Base-by-base conservation (phyloP, 2,329 filamentous ascomycete genomes). In the Alternaria triticimaculans region DNA sequence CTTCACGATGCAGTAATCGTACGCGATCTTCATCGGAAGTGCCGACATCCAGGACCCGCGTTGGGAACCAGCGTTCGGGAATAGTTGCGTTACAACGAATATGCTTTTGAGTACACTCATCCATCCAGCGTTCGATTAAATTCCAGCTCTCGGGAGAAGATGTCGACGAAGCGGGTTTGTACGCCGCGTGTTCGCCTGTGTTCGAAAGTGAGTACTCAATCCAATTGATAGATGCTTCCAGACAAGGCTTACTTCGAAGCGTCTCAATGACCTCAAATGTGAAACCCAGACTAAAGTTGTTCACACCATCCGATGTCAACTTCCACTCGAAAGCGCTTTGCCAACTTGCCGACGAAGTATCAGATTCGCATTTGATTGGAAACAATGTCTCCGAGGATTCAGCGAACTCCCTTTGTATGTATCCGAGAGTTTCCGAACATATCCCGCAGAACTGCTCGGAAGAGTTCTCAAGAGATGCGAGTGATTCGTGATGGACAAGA, bases 301-400 rank as follows among this genome's bases (percentile, higher is more conserved):
- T 43, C 4, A 44, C 23, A 8, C 18, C 28, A 11, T 21, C 18
- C 11, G 23, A 45, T 5, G 18, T 28, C 23, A 58, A 44, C 2
- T 9, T 33, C 18, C 51, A 14, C 28, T 58, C 46, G 12, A 58
- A 53, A 3, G 33, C 23, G 18, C 20, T 51, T 53, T 58, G 33
- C 56, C 56, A 58, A 9, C 48, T 53, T n/a, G 48, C 25, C 12
- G 56, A 58, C 10, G 33, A 53, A 9, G 46, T 58, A 43, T 58
- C 56, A n/a, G n/a, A 25, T 3, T 21, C 18, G 25, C 48, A 59
- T 10, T 7, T 28, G 48, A 53, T 59, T 7, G 48, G 48, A 11
- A 54, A 54, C 10, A 53, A 44, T 14, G 23, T n/a, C 11, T 14
- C 14, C 14, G 26, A 30, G 18, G 2, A 6, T 4, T 20, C 25